These are phyloP conservation scores for Akanthomyces dipterigenus DNA, from an alignment of 2,329 filamentous ascomycete species.

Conservation along the genomic window DNA sequence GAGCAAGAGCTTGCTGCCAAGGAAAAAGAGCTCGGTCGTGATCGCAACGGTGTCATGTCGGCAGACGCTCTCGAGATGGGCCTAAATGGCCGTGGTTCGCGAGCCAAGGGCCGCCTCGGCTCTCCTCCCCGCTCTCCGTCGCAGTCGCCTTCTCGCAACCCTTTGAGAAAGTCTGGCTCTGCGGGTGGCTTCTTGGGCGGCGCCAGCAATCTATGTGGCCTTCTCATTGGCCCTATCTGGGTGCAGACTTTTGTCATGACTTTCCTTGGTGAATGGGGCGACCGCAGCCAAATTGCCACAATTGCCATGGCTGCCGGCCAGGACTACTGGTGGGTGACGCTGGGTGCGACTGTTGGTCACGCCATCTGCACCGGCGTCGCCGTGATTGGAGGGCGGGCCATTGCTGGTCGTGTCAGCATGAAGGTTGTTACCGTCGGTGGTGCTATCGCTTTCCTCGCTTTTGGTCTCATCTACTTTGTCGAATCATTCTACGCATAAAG, in stretches of 20 bases:
- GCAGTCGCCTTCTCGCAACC: constrained; percentile 60
- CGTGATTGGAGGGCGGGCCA: constrained; percentile 84
- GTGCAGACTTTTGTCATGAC: constrained; percentile 99
- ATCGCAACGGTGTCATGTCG: constrained; percentile 58
- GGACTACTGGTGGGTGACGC: constrained; percentile 98
- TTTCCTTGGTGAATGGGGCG: constrained; percentile 96
- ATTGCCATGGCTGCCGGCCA: constrained; percentile 98
- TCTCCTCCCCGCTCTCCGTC: constrained; percentile 75
- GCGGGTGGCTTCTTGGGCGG: constrained; percentile 47
- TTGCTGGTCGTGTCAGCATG: constrained; percentile 90
- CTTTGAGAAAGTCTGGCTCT: constrained; percentile 37
- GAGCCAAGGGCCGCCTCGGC: constrained; percentile 69
- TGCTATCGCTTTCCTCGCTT: constrained; percentile 81
- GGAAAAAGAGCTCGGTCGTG: constrained; percentile 65
- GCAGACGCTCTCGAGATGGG: constrained; percentile 78
- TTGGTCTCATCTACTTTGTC: constrained; percentile 84
- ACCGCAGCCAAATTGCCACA: constrained; percentile 94
- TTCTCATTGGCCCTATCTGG: constrained; percentile 92
- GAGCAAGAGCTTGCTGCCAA: constrained; percentile 92
- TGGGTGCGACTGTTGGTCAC: constrained; percentile 81
- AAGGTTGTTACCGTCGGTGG: constrained; percentile 93
- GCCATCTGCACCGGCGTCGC: constrained; percentile 84
- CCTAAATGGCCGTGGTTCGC: constrained; percentile 60
- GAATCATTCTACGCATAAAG: constrained; percentile 61
- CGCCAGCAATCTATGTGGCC: constrained; percentile 75